phyloP scores from a whole-genome alignment of 495 filamentous ascomycete species.

The Opeltia flavorubescens region DNA sequence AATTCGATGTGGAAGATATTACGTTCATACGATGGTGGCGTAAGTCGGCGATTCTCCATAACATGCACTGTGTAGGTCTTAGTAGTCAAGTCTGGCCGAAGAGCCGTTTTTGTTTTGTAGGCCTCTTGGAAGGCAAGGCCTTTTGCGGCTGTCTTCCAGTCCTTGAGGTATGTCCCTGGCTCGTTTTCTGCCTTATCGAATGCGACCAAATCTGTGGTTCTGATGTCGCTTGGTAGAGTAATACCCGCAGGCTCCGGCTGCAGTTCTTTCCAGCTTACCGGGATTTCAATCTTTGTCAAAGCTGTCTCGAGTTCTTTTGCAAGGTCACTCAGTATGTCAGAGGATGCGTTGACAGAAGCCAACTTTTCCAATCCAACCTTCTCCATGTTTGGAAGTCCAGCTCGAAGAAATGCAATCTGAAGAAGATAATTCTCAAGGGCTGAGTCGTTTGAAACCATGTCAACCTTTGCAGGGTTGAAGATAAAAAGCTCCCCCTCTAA shows the following conservation, averaged over 20 bases:
- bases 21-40: constrained; percentile 77
- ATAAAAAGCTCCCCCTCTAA: constrained; percentile 57
- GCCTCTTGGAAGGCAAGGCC: constrained; percentile 90
- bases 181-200: constrained; percentile 69
- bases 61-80: constrained; percentile 82
- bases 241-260: constrained; percentile 38
- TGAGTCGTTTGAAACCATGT: constrained; percentile 44
- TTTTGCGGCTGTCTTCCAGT: constrained; percentile 73
- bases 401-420: constrained; percentile 68
- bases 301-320: constrained; percentile 53
- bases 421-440: constrained; percentile 42
- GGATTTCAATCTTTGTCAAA: constrained; percentile 57
- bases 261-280: constrained; percentile 61
- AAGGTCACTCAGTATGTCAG: constrained; percentile 41
- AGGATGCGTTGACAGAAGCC: constrained; percentile 37
- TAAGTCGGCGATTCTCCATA: constrained; percentile 88
- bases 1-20: constrained; percentile 99
- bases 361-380: constrained; percentile 39
- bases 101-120: constrained; percentile 53
- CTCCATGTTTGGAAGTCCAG: constrained; percentile 47
- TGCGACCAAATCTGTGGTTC: constrained; percentile 62
- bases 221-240: constrained; percentile 45
- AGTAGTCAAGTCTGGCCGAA: constrained; percentile 72
- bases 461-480: constrained; percentile 53
- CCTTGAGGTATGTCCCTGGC: constrained; percentile 48